Base-by-base conservation (phyloP, 2,329 filamentous ascomycete genomes). In the Penicillium psychrosexuale region DNA sequence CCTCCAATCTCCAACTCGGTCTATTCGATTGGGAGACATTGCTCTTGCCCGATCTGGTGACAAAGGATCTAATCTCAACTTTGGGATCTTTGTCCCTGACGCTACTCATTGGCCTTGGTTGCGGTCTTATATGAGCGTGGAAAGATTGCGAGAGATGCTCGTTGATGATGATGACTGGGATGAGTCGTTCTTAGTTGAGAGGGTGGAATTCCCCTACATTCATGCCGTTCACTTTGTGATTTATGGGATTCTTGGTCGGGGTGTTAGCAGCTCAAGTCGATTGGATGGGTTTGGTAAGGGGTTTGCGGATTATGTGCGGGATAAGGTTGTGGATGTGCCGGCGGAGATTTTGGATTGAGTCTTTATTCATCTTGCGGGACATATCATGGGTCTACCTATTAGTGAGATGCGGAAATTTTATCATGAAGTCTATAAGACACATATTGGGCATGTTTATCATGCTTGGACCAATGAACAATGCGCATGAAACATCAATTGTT, bases 261-360 rank as follows among this genome's bases (percentile, higher is more conserved):
- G 75, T 0, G 78, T 83, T 3, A 82, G 78, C 57, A 80, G 78
- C 53, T 78, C 76, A 9, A 72, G 67, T 24, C 62, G 73, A 37
- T 58, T 83, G 17, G 81, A 83, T 68, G 69, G 69, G 11, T 69
- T 82, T 58, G 81, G 77, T 1, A 83, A 83, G 61, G 79, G 80
- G 0, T 80, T 82, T 61, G 78, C 73, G 13, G 80, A 82, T 68
- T 82, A 77, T 65, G 61, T 82, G 33, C 63, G 78, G 24, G 77
- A 77, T 55, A 70, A 69, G 44, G 62, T 73, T n/a, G 71, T 79
- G 37, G 69, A 76, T 37, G 68, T 78, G 42, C 77, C 76, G 1
- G 61, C 66, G 27, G 19, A 27, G 9, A 47, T 53, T 28, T 36
- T 42, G n/a, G n/a, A 36, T 12, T 53, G n/a, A 53, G 8, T 11